Percentiles rank a stretch among this genome's conserved stretches.
Conservation (phyloP, 306 rosid genomes). For the Amphicarpaea edgeworthii region DNA sequence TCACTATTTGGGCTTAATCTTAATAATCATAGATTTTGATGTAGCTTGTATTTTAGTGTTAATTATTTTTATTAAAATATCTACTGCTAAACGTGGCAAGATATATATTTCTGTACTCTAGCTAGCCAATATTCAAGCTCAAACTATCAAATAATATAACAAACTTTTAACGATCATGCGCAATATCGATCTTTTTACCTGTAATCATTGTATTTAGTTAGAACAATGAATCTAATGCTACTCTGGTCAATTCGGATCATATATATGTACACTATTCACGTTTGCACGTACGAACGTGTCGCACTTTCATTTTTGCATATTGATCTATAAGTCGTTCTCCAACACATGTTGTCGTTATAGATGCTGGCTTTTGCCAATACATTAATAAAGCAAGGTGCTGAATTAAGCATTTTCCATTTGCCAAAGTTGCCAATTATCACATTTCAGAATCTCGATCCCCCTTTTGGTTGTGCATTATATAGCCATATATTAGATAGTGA, state of each 20-base stretch:
- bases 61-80: too few species aligned
- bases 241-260: background rate
- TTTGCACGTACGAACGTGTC: background rate
- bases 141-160: background rate
- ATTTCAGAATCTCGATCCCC: background rate
- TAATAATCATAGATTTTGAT: too few species aligned
- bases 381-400: constrained; percentile 7
- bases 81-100: too few species aligned
- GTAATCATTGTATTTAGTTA: background rate
- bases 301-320: background rate
- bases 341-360: constrained; percentile 5
- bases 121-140: background rate
- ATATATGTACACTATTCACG: background rate
- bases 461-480: background rate
- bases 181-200: background rate
- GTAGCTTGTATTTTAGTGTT: too few species aligned
- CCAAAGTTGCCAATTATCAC: background rate
- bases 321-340: constrained; percentile 4
- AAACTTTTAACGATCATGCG: background rate
- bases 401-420: background rate
- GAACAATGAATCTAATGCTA: constrained; percentile 6
- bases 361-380: constrained; percentile 1
- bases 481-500: background rate
- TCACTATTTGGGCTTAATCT: too few species aligned
- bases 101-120: background rate